phyloP scores from a whole-genome alignment of 805 yeast genomes.

The Cyberlindnera lachancei region DNA sequence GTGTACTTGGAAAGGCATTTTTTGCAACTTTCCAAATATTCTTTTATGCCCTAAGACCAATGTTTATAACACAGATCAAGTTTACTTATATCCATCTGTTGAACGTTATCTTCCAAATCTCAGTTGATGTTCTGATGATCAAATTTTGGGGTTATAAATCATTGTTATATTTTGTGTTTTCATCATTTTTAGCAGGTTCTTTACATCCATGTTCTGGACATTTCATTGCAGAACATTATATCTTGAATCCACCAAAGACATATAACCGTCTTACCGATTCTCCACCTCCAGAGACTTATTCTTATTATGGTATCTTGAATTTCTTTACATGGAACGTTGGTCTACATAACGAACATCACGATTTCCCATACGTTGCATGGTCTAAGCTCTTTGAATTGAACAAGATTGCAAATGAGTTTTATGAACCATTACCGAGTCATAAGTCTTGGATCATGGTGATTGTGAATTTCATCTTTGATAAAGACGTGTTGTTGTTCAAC shows the following conservation, averaged over 20 bases:
- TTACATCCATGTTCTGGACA: slow-evolving; percentile 94
- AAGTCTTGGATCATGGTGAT: slow-evolving; percentile 74
- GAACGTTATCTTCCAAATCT: slow-evolving; percentile 50
- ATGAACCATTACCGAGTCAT: slow-evolving; percentile 71
- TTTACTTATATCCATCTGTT: slow-evolving; percentile 70
- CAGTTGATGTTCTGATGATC: slow-evolving; percentile 52
- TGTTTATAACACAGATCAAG: slow-evolving; percentile 70
- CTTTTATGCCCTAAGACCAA: slow-evolving; percentile 85
- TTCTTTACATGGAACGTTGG: slow-evolving; percentile 87
- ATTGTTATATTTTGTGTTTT: slow-evolving; percentile 57
- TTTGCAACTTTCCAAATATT: slow-evolving; percentile 86
- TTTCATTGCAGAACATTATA: slow-evolving; percentile 90
- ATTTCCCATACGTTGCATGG: slow-evolving; percentile 93
- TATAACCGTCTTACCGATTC: slow-evolving; percentile 22
- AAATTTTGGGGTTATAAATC: slow-evolving; percentile 57
- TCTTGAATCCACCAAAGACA: slow-evolving; percentile 48
- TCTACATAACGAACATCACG: slow-evolving; percentile 91
- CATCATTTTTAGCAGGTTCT: slow-evolving; percentile 85
- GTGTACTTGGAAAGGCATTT: slow-evolving; percentile 79
- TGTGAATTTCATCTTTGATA: slow-evolving; percentile 60
- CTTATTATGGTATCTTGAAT: slow-evolving; percentile 80
- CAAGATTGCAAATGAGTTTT: slow-evolving; percentile 69
- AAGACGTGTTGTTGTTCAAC: slow-evolving; percentile 66
- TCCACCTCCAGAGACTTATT: slow-evolving; percentile 76
- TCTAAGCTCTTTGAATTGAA: slow-evolving; percentile 60